Percentiles rank a stretch among this genome's conserved stretches.
These are phyloP conservation scores for Oenanthe javanica DNA, from an alignment of 140 eudicot species.

Conservation along the genomic window DNA sequence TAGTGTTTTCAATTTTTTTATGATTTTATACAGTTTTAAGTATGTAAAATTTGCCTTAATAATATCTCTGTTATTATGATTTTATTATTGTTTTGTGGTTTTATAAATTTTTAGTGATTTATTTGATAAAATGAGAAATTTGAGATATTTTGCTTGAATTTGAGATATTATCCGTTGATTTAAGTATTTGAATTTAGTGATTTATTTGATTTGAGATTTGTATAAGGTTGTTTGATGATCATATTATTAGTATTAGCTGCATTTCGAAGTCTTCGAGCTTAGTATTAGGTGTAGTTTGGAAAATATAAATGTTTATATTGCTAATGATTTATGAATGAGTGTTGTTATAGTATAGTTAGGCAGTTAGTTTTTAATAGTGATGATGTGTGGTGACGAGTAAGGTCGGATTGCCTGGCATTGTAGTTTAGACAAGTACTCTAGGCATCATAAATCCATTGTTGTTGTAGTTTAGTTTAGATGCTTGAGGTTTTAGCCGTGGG, in stretches of 20 bases:
- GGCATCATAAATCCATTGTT: neutral
- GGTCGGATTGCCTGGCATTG: neutral
- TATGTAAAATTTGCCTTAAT: too few species aligned
- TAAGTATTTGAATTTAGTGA: too few species aligned
- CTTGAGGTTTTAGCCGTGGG: constrained; percentile 33
- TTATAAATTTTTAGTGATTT: too few species aligned
- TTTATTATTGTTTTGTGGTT: too few species aligned
- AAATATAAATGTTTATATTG: neutral
- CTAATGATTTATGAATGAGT: neutral
- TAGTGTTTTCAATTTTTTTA: too few species aligned
- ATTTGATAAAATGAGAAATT: too few species aligned
- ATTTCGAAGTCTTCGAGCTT: neutral
- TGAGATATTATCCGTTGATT: too few species aligned
- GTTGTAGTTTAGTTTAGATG: constrained; percentile 22
- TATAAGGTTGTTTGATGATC: too few species aligned
- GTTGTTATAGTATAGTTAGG: neutral
- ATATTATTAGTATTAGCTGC: neutral
- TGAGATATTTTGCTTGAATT: too few species aligned
- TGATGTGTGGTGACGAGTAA: neutral
- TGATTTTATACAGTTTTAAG: too few species aligned
- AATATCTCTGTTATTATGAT: too few species aligned
- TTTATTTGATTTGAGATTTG: neutral
- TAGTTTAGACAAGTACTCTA: neutral
- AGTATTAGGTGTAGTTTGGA: neutral
- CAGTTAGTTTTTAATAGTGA: neutral